phyloP scores from a whole-genome alignment of 345 rosid genomes.

The Eucalyptus victrix region DNA sequence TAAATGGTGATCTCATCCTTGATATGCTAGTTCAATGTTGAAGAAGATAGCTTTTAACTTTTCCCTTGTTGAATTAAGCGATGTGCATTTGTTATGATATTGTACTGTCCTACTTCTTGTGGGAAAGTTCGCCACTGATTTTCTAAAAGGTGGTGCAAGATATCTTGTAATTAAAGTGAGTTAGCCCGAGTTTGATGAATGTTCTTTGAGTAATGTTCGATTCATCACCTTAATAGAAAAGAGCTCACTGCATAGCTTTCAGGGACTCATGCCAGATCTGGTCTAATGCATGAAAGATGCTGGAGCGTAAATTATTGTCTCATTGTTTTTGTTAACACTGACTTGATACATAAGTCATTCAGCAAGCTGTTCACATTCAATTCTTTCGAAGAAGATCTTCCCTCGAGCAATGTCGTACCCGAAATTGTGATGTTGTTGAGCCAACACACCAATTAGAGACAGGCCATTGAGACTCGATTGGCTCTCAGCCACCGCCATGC shows the following conservation, averaged over 20 bases:
- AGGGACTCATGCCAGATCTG: not conserved
- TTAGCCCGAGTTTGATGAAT: not conserved
- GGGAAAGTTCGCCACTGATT: not conserved
- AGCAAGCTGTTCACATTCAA: not conserved
- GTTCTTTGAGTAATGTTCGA: not conserved
- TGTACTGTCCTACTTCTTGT: not conserved
- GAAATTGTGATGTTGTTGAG: not conserved
- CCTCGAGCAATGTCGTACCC: not conserved
- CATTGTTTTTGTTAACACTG: not conserved
- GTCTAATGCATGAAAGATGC: not conserved
- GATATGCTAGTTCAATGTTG: not conserved
- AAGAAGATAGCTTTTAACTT: not conserved
- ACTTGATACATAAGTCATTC: not conserved
- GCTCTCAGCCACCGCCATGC: not conserved
- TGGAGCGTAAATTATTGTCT: not conserved
- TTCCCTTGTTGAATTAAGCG: not conserved
- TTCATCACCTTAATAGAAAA: not conserved
- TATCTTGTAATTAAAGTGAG: not conserved
- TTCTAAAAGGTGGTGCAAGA: not conserved
- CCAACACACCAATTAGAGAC: not conserved
- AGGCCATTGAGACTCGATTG: not conserved
- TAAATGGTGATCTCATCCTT: not conserved
- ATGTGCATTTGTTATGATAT: not conserved
- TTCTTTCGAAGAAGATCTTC: not conserved
- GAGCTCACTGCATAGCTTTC: not conserved